phyloP scores from a whole-genome alignment of 2,329 filamentous ascomycete species.

The Venturia effusa region DNA sequence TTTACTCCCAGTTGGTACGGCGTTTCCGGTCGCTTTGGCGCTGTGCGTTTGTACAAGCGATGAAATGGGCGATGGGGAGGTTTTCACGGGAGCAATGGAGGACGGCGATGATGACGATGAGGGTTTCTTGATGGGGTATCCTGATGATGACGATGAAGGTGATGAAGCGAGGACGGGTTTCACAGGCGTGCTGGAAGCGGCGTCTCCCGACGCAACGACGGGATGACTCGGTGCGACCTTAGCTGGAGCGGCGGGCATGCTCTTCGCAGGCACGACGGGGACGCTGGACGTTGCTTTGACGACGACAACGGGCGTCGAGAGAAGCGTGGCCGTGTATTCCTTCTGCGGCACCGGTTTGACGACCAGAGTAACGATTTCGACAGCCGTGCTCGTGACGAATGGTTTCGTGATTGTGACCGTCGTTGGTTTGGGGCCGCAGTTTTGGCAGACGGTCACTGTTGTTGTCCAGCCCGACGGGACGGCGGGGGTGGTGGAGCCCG shows the following conservation, averaged over 20 bases:
- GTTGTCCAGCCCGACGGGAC: slow-evolving; percentile 19
- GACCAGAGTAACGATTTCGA: neutral
- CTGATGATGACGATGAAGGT: too few species aligned
- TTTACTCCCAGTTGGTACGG: neutral
- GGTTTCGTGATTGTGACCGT: slow-evolving; percentile 11
- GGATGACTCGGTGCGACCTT: neutral
- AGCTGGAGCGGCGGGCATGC: neutral
- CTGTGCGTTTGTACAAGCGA: neutral
- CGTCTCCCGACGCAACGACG: neutral
- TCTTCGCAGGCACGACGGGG: neutral
- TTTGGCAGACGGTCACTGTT: slow-evolving; percentile 20
- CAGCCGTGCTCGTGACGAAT: neutral
- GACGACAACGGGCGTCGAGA: neutral
- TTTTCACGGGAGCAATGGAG: neutral
- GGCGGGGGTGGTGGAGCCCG: slow-evolving; percentile 17
- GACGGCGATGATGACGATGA: neutral
- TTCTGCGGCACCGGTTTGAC: neutral
- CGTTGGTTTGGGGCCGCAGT: slow-evolving; percentile 18
- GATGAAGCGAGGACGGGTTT: neutral
- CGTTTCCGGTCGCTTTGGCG: neutral
- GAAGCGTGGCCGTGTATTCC: neutral
- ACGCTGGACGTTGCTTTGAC: neutral
- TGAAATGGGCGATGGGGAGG: neutral
- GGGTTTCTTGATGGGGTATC: neutral
- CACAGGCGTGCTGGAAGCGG: neutral